Conservation (phyloP, 805 yeast species). For the Nakazawaea ambrosiae region DNA sequence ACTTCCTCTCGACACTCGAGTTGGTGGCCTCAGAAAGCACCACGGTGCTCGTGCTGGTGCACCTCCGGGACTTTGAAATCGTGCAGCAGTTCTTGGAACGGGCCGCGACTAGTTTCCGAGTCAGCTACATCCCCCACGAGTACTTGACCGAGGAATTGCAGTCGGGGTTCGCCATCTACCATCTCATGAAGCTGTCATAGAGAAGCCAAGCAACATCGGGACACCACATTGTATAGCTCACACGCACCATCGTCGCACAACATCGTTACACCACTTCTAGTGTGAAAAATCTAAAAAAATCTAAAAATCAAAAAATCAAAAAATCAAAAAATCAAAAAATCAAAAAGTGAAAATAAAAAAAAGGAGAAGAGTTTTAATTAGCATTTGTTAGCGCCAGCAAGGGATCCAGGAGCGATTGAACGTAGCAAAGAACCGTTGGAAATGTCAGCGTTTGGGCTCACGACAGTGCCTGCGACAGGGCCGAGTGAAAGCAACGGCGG, state of each 20-base stretch:
- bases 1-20: slow-evolving; percentile 36
- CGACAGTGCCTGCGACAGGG: slow-evolving; percentile 5
- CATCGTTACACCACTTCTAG: too few relatives aligned
- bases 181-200: too few relatives aligned
- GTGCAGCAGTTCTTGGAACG: slow-evolving; percentile 37
- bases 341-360: too few relatives aligned
- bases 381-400: too few relatives aligned
- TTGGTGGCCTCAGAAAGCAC: slow-evolving; percentile 27
- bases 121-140: slow-evolving; percentile 27
- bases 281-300: background rate
- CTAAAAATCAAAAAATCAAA: too few relatives aligned
- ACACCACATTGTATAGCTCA: too few relatives aligned
- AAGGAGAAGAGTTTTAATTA: too few relatives aligned
- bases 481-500: slow-evolving; percentile 1
- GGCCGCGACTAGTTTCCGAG: slow-evolving; percentile 24
- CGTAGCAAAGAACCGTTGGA: background rate
- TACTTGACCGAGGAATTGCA: background rate
- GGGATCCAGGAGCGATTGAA: background rate
- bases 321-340: too few relatives aligned
- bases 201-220: too few relatives aligned
- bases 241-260: too few relatives aligned
- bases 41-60: slow-evolving; percentile 39
- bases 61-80: slow-evolving; percentile 45
- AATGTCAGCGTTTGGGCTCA: slow-evolving; percentile 12
- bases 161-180: slow-evolving; percentile 4